These are phyloP conservation scores for Physcia stellaris DNA, from an alignment of 495 filamentous ascomycete genomes.

Conservation along the genomic window DNA sequence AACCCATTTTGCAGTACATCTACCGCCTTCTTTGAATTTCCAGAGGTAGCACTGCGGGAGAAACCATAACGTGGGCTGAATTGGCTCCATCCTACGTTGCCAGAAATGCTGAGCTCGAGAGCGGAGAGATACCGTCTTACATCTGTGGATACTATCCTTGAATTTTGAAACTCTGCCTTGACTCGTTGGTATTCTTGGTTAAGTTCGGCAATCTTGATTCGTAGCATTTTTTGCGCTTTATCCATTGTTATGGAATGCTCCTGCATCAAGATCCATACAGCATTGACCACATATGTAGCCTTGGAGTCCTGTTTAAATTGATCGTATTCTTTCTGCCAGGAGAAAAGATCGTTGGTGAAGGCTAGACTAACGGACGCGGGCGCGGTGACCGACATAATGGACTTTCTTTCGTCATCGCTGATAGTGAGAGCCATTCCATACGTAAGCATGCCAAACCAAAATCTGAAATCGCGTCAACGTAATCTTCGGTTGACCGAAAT, in stretches of 20 bases:
- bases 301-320: slow-evolving; percentile 9
- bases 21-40: too few relatives aligned
- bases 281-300: slow-evolving; percentile 26
- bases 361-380: slow-evolving; percentile 16
- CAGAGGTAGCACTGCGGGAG: too few relatives aligned
- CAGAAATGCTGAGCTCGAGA: slow-evolving; percentile 12
- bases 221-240: slow-evolving; percentile 16
- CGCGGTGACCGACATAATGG: slow-evolving; percentile 12
- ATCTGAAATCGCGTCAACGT: too few relatives aligned
- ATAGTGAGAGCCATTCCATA: slow-evolving; percentile 18
- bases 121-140: slow-evolving; percentile 15
- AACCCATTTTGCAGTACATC: too few relatives aligned
- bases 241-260: slow-evolving; percentile 15
- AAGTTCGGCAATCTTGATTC: slow-evolving; percentile 1
- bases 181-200: background rate
- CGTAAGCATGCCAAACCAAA: slow-evolving; percentile 17
- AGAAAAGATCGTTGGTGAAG: slow-evolving; percentile 23
- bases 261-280: slow-evolving; percentile 25
- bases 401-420: slow-evolving; percentile 11
- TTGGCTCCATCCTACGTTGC: slow-evolving; percentile 21
- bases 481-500: too few relatives aligned
- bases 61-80: slow-evolving; percentile 20
- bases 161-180: slow-evolving; percentile 1
- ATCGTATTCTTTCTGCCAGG: slow-evolving; percentile 19
- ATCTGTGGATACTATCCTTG: background rate